Percentiles rank a stretch among this genome's conserved stretches.
phyloP scores from a whole-genome alignment of 169 alveolate genomes.

The Miamiensis avidus region DNA sequence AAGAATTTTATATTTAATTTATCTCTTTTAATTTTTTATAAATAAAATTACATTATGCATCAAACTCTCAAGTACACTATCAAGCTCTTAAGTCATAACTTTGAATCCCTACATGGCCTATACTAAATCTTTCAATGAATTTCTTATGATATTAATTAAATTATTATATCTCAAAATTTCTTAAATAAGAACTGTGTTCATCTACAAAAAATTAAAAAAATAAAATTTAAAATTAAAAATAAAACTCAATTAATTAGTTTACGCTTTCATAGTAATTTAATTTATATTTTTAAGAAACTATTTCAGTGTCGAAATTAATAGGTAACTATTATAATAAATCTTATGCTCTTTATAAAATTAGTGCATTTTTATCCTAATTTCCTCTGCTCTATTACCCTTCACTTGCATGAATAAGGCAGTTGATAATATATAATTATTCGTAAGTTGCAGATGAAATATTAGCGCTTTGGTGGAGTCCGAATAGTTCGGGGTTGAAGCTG shows the following conservation, averaged over 20 bases:
- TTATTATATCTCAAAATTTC: conserved; percentile 89
- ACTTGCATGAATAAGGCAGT: conserved; percentile 27
- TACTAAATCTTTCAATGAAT: conserved; percentile 34
- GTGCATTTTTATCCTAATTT: conserved; percentile 69
- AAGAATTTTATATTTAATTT: no score
- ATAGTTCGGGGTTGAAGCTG: conserved; percentile 88
- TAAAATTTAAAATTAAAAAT: background rate
- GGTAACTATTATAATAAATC: conserved; percentile 68
- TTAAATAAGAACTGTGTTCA: conserved; percentile 89
- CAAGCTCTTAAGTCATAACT: conserved; percentile 45
- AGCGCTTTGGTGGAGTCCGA: conserved; percentile 92
- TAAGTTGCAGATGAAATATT: conserved; percentile 89
- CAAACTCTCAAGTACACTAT: conserved; percentile 47
- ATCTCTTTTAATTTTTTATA: no score
- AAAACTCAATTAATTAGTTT: background rate
- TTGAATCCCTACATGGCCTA: conserved; percentile 31
- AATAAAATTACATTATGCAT: conserved; percentile 1
- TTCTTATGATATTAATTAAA: conserved; percentile 51
- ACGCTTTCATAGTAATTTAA: conserved; percentile 84
- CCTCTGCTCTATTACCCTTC: conserved; percentile 21
- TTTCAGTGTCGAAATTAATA: conserved; percentile 75
- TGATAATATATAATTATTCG: conserved; percentile 74
- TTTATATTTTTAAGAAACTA: conserved; percentile 76
- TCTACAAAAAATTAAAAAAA: background rate
- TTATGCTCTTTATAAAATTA: conserved; percentile 66